Evolutionary conservation across 306 rosid species (phyloP), one percentile per base, ranked within the genome.

Genomic region (Alnus rubra): DNA sequence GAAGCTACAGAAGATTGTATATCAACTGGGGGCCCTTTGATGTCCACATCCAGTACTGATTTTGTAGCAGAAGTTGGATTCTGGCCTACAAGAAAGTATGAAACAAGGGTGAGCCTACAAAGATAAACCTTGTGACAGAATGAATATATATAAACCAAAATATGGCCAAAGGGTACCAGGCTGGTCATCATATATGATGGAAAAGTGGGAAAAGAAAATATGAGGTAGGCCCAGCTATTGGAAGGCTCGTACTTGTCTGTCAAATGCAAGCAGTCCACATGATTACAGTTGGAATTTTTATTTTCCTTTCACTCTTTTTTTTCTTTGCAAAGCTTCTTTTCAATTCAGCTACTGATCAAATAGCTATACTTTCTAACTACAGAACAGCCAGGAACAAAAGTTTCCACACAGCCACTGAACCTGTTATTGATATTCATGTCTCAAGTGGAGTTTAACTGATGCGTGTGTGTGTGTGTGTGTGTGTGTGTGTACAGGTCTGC

Each of bases 1-100:
- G 85, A 82, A 49, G 72, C 71, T 53, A 39, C 18, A 52, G 59
- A 54, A 19, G 75, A 73, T 35, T 71, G 71, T 65, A 2, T 33
- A 73, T 72, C 14, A 49, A 49, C 13, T 48, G 51, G 51, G 9
- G 14, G 14, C 2, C 14, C 52, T 49, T 49, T 49, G 52, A 49
- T 49, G 52, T 3, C 52, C 52, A 49, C 14, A 10, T 9, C 50
- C 37, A 47, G 35, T 33, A 70, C 69, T 49, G 73, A 68, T 67
- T 78, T 55, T 73, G 64, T 54, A 1, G n/a, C 56, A 53, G 82
- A 77, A 64, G 47, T 71, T 69, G 63, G n/a, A 16, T 77, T 52
- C 18, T 52, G n/a, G 56, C 56, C 78, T 54, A 58, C 69, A 39
- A 37, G n/a, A 19, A 12, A 64, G 53, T 15, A 77, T 9, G 59